Evolutionary conservation across 2,329 filamentous ascomycete genomes (phyloP), one percentile per base, ranked within the genome.

Genomic region (Camillea tinctor): DNA sequence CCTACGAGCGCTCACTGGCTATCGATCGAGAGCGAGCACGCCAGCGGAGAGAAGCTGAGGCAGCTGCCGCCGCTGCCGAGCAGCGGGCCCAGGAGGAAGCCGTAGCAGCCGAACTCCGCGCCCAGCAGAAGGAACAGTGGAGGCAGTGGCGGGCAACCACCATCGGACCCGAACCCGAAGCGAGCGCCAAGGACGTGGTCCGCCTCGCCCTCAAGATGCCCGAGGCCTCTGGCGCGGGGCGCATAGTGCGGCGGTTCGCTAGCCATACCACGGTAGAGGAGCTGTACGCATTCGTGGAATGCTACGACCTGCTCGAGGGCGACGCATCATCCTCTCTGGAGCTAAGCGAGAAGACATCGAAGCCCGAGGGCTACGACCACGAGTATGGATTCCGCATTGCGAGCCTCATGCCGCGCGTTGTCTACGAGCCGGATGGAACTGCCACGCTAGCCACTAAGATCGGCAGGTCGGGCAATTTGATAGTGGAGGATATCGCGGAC

Each of bases 221-320:
- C 8, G 79, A 82, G 64, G 73, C 74, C 26, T 76, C 75, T 0
- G 88, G 85, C 4, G 90, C 86, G 0, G 89, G 92, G 54, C 84
- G 93, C 50, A 84, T 97, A 1, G 85, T 96, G 58, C 84, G 94
- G 50, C 85, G 85, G 54, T 98, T 99, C 73, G 75, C 80, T 0
- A 80, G 83, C 1, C 80, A 86, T n/a, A 86, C 90, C 0, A 81
- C 84, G 1, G 79, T 98, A 44, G 94, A 98, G 72, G 93, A 97
- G 70, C 78, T 99, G 5, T 98, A 98, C 74, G 95, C 94, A 0
- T 97, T 96, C 76, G 93, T 98, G 2, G 95, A 99, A 72, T 98
- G 94, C 76, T 89, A 93, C 72, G 88, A 92, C 56, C 68, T 89
- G 5, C 68, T 93, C 1, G 74, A 71, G 21, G 69, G 67, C 3